Evolutionary conservation across 306 rosid genomes (phyloP).

Genomic region (Cicer yamashitae): DNA sequence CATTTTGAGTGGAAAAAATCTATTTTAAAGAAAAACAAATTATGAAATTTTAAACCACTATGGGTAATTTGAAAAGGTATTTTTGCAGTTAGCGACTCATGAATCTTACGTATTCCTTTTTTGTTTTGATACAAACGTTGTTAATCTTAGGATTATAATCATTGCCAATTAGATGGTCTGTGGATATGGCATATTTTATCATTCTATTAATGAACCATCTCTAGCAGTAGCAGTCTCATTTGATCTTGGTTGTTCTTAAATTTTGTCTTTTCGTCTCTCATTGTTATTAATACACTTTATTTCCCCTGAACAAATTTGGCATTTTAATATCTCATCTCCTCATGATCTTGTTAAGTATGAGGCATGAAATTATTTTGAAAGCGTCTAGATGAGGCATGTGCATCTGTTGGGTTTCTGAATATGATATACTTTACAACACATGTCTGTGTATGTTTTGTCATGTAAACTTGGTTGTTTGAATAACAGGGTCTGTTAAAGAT

Average conservation of each 20-base stretch:
- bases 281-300: neutral
- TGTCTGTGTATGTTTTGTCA: slow-evolving; percentile 27
- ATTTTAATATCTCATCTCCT: slow-evolving; percentile 7
- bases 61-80: neutral
- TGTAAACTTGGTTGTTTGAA: slow-evolving; percentile 38
- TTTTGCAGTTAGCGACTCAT: neutral
- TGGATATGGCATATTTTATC: slow-evolving; percentile 18
- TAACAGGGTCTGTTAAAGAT: slow-evolving; percentile 91
- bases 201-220: slow-evolving; percentile 16
- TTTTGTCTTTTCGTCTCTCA: neutral
- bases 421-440: slow-evolving; percentile 17
- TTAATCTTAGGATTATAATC: neutral
- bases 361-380: slow-evolving; percentile 5
- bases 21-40: neutral
- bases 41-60: neutral
- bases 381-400: slow-evolving; percentile 2
- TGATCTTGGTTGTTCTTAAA: slow-evolving; percentile 23
- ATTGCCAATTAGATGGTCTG: neutral
- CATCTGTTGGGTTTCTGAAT: slow-evolving; percentile 29
- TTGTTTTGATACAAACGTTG: neutral
- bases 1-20: neutral
- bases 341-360: neutral
- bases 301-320: neutral
- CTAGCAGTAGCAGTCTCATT: neutral
- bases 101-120: neutral